phyloP scores from a whole-genome alignment of 148 eudicot species.

The Heliosperma pusillum region DNA sequence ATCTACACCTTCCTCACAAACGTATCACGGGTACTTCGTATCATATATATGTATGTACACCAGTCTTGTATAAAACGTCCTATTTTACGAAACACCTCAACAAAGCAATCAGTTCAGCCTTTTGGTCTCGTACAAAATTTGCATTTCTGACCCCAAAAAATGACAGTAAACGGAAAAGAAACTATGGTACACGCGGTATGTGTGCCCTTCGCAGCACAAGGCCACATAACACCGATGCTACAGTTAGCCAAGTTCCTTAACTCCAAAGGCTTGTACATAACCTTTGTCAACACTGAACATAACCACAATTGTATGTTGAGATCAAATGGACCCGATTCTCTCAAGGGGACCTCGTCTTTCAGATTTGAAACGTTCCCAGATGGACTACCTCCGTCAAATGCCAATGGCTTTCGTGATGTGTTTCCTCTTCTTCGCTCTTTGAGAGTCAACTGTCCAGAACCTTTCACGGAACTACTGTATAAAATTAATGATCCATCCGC shows the following conservation, averaged over 20 bases:
- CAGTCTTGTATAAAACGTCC: not conserved
- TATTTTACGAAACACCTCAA: too few relatives aligned
- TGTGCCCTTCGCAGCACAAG: conserved; percentile 28
- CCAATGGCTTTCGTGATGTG: conserved; percentile 14
- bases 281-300: conserved; percentile 36
- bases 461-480: conserved; percentile 31
- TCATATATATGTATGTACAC: not conserved
- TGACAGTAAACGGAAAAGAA: not conserved
- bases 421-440: conserved; percentile 15
- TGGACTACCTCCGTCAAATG: conserved; percentile 36
- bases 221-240: conserved; percentile 28
- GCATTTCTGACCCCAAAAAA: not conserved
- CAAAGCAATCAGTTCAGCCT: too few relatives aligned
- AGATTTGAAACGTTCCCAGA: conserved; percentile 40
- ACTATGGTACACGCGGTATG: conserved; percentile 19
- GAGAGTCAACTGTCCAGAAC: not conserved
- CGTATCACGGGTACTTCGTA: not conserved
- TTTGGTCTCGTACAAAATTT: not conserved
- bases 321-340: conserved; percentile 32
- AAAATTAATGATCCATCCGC: not conserved
- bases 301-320: conserved; percentile 32
- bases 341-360: conserved; percentile 32
- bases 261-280: conserved; percentile 30
- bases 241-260: conserved; percentile 29
- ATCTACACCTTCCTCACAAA: too few relatives aligned